Conservation (phyloP, 768 basidiomycete species). For the Favolaschia claudopus region DNA sequence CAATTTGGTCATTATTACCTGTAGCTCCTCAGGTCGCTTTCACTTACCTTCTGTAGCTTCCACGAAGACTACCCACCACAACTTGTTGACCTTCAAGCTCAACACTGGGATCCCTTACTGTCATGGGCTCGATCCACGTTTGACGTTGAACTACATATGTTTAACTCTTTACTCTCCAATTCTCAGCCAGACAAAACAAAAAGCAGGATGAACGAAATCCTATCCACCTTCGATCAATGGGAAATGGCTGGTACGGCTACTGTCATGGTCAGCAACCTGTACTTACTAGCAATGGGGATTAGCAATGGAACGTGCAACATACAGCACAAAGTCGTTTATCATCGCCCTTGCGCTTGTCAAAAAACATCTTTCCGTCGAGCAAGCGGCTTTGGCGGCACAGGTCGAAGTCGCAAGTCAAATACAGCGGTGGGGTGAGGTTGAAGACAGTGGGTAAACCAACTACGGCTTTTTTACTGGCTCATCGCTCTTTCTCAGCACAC, state of each 20-base stretch:
- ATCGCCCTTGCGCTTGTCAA: slow-evolving; percentile 86
- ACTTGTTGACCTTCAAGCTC: slow-evolving; percentile 77
- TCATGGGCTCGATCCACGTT: slow-evolving; percentile 78
- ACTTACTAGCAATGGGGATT: slow-evolving; percentile 6
- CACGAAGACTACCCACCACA: slow-evolving; percentile 79
- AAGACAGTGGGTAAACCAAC: slow-evolving; percentile 81
- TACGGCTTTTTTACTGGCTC: slow-evolving; percentile 9
- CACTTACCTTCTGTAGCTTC: slow-evolving; percentile 60
- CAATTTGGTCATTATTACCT: slow-evolving; percentile 70
- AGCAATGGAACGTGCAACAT: slow-evolving; percentile 93
- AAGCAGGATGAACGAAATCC: slow-evolving; percentile 59
- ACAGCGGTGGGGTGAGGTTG: slow-evolving; percentile 98
- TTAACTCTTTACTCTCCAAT: slow-evolving; percentile 74
- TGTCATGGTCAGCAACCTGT: neutral
- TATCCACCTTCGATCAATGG: slow-evolving; percentile 79
- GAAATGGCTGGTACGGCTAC: slow-evolving; percentile 83
- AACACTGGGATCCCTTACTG: slow-evolving; percentile 90
- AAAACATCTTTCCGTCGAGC: slow-evolving; percentile 77
- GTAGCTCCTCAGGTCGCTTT: neutral
- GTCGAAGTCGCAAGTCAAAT: slow-evolving; percentile 98
- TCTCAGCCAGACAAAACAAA: slow-evolving; percentile 76
- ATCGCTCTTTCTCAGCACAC: slow-evolving; percentile 68
- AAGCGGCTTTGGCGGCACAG: slow-evolving; percentile 84
- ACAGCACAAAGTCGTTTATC: slow-evolving; percentile 90
- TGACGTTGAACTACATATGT: slow-evolving; percentile 69